Evolutionary conservation across 495 filamentous ascomycete species (phyloP).

Genomic region (Chaetomium tenue): DNA sequence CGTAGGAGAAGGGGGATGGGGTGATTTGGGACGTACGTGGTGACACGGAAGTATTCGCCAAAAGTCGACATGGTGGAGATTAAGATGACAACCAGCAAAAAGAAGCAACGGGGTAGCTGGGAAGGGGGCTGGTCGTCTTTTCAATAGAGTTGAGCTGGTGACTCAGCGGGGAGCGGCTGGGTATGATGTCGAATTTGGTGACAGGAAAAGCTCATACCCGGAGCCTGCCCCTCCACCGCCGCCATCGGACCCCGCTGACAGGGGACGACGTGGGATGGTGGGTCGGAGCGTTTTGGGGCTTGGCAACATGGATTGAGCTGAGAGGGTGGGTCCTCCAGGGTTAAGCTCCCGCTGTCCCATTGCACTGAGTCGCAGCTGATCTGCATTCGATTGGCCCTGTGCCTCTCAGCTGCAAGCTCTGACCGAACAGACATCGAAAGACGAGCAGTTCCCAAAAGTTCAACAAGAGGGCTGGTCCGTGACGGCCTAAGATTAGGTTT

Average conservation of each 20-base stretch:
- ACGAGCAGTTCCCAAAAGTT: background rate
- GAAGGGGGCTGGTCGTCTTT: background rate
- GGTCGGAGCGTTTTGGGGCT: background rate
- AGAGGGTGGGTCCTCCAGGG: constrained; percentile 10
- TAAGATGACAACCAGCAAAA: background rate
- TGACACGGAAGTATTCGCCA: constrained; percentile 78
- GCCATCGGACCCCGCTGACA: constrained; percentile 29
- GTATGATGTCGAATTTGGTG: constrained; percentile 7
- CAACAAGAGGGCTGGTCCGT: background rate
- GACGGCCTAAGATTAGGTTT: background rate
- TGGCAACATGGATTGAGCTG: constrained; percentile 2
- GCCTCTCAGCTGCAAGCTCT: constrained; percentile 4
- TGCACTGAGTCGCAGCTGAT: background rate
- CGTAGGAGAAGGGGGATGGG: background rate
- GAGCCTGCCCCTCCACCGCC: constrained; percentile 23
- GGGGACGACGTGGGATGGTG: background rate
- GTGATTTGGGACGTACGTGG: constrained; percentile 59
- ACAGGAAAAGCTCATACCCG: constrained; percentile 23
- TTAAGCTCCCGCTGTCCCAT: background rate
- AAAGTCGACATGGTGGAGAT: constrained; percentile 76
- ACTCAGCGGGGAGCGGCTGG: constrained; percentile 13
- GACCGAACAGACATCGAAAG: background rate
- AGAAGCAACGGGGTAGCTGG: no score
- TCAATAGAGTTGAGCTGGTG: constrained; percentile 1
- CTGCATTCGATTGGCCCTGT: background rate